Percentiles rank a stretch among this genome's conserved stretches.
These are phyloP conservation scores for Phytophthora boehmeriae DNA, from an alignment of 352 stramenopile genomes.

Conservation along the genomic window DNA sequence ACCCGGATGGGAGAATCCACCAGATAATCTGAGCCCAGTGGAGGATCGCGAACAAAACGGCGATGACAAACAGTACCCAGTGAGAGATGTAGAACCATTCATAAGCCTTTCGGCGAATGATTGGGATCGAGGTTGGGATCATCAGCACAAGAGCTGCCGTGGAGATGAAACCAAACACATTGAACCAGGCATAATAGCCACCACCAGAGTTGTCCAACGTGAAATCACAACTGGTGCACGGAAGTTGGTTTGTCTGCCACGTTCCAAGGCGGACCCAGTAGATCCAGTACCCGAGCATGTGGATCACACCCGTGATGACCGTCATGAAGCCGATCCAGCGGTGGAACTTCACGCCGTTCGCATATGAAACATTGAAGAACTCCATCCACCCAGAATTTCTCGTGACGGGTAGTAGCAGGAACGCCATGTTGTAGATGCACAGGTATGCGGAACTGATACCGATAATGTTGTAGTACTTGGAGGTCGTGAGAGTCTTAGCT, in stretches of 20 bases:
- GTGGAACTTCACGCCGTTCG: conserved; percentile 64
- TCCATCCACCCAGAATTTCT: conserved; percentile 72
- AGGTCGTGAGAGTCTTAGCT: conserved; percentile 43
- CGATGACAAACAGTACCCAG: conserved; percentile 58
- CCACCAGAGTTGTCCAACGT: conserved; percentile 40
- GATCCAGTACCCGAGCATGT: conserved; percentile 58
- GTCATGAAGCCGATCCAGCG: conserved; percentile 68
- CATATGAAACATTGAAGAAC: conserved; percentile 69
- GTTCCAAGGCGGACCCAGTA: conserved; percentile 51
- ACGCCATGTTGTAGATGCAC: conserved; percentile 79
- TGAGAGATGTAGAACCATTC: conserved; percentile 68
- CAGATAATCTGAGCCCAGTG: conserved; percentile 67
- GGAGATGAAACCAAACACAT: conserved; percentile 60
- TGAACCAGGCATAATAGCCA: conserved; percentile 68
- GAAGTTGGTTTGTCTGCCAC: conserved; percentile 50
- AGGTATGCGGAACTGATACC: conserved; percentile 57
- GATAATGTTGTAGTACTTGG: conserved; percentile 67
- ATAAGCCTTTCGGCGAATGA: conserved; percentile 60
- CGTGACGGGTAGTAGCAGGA: conserved; percentile 64
- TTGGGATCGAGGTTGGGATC: conserved; percentile 57
- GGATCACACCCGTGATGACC: conserved; percentile 53
- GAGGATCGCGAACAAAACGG: conserved; percentile 58
- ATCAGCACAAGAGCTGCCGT: conserved; percentile 54
- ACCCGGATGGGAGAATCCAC: conserved; percentile 56
- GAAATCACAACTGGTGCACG: conserved; percentile 60